Conservation (phyloP, 106 monocot species). For the Chionographis japonica region DNA sequence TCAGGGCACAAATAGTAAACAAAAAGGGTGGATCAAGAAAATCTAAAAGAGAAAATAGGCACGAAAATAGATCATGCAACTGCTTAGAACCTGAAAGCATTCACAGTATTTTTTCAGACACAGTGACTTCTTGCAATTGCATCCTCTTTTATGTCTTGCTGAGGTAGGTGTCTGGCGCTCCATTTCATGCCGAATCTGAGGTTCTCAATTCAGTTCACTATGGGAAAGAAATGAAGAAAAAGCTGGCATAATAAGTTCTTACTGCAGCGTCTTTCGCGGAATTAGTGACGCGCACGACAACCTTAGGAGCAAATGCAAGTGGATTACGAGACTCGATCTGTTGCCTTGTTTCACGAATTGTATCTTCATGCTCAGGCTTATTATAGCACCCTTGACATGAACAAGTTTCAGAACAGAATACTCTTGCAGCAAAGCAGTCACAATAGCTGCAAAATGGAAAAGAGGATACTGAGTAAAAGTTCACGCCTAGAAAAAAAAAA, state of each 20-base stretch:
- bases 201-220: neutral
- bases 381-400: constrained; percentile 51
- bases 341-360: constrained; percentile 27
- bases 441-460: constrained; percentile 47
- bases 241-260: constrained; percentile 10
- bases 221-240: constrained; percentile 1
- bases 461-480: neutral
- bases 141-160: constrained; percentile 59
- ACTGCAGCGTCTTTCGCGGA: constrained; percentile 22
- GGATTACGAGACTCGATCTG: constrained; percentile 59
- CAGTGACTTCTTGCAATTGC: constrained; percentile 60
- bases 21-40: neutral
- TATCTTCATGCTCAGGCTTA: constrained; percentile 31
- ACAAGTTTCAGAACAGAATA: constrained; percentile 46
- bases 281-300: constrained; percentile 32
- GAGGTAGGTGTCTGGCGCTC: constrained; percentile 31
- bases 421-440: constrained; percentile 61
- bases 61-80: neutral
- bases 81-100: constrained; percentile 43
- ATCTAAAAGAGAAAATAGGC: neutral
- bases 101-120: constrained; percentile 55
- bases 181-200: constrained; percentile 30
- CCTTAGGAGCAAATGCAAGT: constrained; percentile 66
- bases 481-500: neutral
- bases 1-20: constrained; percentile 9